phyloP scores from a whole-genome alignment of 2,329 filamentous ascomycete genomes.

The Ophiostoma quercus region DNA sequence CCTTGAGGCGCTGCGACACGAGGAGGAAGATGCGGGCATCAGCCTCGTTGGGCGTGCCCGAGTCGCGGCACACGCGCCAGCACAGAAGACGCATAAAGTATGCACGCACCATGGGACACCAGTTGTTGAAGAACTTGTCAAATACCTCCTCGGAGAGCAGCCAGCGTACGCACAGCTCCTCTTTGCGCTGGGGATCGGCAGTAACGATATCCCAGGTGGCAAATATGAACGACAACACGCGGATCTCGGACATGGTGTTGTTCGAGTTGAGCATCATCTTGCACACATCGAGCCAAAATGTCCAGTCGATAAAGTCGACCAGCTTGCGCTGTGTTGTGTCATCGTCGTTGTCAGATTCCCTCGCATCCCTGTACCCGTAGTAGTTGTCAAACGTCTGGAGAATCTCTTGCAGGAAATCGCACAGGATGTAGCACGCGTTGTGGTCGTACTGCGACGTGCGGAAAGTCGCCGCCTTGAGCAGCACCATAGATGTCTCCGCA shows the following conservation, averaged over 20 bases:
- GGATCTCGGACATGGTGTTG: constrained; percentile 85
- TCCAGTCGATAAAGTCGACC: constrained; percentile 61
- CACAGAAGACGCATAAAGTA: constrained; percentile 89
- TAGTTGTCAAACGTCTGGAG: constrained; percentile 57
- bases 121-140: constrained; percentile 80
- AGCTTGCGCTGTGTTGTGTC: constrained; percentile 12
- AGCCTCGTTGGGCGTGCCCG: constrained; percentile 57
- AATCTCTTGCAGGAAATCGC: constrained; percentile 82
- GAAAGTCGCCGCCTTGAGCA: constrained; percentile 69
- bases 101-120: constrained; percentile 90
- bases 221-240: constrained; percentile 76
- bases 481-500: constrained; percentile 65
- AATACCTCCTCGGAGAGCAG: constrained; percentile 71
- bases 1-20: constrained; percentile 62
- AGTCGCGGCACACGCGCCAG: constrained; percentile 78
- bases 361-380: constrained; percentile 34
- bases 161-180: constrained; percentile 66
- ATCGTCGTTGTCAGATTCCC: constrained; percentile 14
- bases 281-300: constrained; percentile 80
- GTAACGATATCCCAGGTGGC: constrained; percentile 70
- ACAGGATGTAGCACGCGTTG: constrained; percentile 79
- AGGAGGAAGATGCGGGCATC: constrained; percentile 65
- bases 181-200: constrained; percentile 61
- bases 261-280: constrained; percentile 73
- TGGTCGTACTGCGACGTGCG: constrained; percentile 77